Evolutionary conservation across 2,329 filamentous ascomycete species (phyloP), one percentile per base, ranked within the genome.

Genomic region (Stachybotrys chartarum): DNA sequence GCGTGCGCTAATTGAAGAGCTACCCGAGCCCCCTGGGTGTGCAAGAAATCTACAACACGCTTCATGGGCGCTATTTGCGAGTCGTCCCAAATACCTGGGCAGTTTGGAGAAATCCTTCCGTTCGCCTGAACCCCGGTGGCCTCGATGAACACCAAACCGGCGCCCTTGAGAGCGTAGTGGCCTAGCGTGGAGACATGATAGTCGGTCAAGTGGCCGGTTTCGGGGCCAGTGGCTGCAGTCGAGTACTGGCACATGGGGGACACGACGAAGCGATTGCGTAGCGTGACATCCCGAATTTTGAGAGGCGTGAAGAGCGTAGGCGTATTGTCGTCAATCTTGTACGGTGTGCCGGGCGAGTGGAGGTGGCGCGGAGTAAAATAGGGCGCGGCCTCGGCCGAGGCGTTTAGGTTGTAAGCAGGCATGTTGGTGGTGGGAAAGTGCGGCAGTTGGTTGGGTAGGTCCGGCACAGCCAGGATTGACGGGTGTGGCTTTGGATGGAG

Each of bases 61-160:
- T 74, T 77, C 50, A 87, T 68, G 0, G 78, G 77, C 57, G 76
- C 84, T 55, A 87, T 83, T 61, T 91, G 88, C 1, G 77, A 79
- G 65, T 91, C 88, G 56, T 84, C 78, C 87, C 87, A 91, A 3
- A 91, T 67, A 0, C 88, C 86, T 11, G 71, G 67, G 62, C 88
- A 85, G 62, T 88, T 76, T 0, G 87, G 88, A 0, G 86, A 88
- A 69, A 91, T 90, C 24, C 88, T 78, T 10, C 88, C 88, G 60
- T 87, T 78, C 0, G 86, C 71, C 1, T 79, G 73, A 0, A 91
- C 84, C 2, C 83, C 75, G 1, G 86, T 88, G 3, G 87, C 86
- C 70, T 91, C 88, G 16, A 88, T 75, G 48, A 87, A 76, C 16
- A 84, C 68, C 3, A 91, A 70, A 0, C 85, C 87, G 0, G 88